phyloP scores from a whole-genome alignment of 2,329 filamentous ascomycete species.

The Zalaria sp. region DNA sequence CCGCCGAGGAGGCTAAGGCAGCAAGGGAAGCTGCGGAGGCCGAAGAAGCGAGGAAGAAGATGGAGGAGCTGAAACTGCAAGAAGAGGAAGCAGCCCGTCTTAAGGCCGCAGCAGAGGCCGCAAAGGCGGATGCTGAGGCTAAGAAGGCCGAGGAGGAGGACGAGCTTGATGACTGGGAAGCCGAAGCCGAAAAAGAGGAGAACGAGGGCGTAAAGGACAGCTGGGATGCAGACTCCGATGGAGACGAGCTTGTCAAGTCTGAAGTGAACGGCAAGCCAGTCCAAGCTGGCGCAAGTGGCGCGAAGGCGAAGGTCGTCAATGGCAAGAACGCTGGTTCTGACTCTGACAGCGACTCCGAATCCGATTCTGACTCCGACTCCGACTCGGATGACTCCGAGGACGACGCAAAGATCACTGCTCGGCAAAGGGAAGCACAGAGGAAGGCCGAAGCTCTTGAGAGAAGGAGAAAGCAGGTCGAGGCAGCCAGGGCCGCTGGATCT shows the following conservation, averaged over 20 bases:
- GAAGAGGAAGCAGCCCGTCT: constrained; percentile 62
- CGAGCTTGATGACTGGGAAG: constrained; percentile 72
- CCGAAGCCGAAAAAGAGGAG: constrained; percentile 58
- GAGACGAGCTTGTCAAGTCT: constrained; percentile 37
- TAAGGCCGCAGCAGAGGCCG: constrained; percentile 64
- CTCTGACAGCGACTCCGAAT: constrained; percentile 33
- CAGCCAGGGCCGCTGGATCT: constrained; percentile 77
- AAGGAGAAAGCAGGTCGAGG: constrained; percentile 79
- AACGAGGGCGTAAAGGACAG: constrained; percentile 78
- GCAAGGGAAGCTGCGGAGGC: constrained; percentile 24
- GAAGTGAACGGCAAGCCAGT: constrained; percentile 20
- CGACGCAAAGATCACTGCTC: constrained; percentile 41
- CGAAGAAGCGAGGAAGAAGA: constrained; percentile 42
- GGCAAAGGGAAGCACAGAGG: constrained; percentile 56
- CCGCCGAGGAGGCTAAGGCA: constrained; percentile 37
- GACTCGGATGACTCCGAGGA: constrained; percentile 55
- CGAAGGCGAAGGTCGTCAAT: constrained; percentile 11
- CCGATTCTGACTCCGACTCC: constrained; percentile 40
- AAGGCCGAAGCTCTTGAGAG: constrained; percentile 84
- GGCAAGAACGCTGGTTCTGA: constrained; percentile 17
- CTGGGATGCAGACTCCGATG: constrained; percentile 80
- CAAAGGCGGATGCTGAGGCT: constrained; percentile 53
- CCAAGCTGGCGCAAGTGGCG: constrained; percentile 11
- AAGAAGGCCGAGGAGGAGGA: constrained; percentile 50
- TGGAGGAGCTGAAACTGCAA: constrained; percentile 36